These are phyloP conservation scores for Triangularia setosa DNA, from an alignment of 2,329 filamentous ascomycete species.

Conservation along the genomic window DNA sequence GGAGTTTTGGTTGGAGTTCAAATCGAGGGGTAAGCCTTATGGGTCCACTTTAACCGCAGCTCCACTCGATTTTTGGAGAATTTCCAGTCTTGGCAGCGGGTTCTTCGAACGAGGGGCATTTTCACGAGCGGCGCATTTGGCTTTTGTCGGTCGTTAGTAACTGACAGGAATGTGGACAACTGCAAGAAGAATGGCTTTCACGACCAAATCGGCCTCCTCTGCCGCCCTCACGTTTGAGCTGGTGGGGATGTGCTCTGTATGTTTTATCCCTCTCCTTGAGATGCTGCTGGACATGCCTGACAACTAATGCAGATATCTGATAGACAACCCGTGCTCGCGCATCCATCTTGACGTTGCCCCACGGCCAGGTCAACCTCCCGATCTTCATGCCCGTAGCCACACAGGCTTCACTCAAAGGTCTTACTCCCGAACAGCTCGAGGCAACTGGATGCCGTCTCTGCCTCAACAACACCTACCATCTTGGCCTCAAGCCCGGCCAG, in stretches of 20 bases:
- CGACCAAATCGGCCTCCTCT: conserved; percentile 46
- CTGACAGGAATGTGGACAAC: conserved; percentile 25
- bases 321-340: conserved; percentile 94
- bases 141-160: not conserved
- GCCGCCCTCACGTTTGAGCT: conserved; percentile 76
- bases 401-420: conserved; percentile 89
- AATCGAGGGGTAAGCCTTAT: not conserved
- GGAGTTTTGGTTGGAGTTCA: not conserved
- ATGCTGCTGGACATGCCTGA: conserved; percentile 4
- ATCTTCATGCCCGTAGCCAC: conserved; percentile 99
- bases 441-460: conserved; percentile 86
- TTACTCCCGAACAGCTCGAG: conserved; percentile 89
- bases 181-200: conserved; percentile 44
- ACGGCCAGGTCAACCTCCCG: conserved; percentile 84
- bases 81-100: not conserved
- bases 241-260: conserved; percentile 74
- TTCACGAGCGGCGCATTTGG: not conserved
- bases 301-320: not conserved
- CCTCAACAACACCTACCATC: conserved; percentile 96
- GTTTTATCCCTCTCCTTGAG: conserved; percentile 30
- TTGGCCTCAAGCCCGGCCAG: conserved; percentile 92
- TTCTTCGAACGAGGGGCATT: not conserved
- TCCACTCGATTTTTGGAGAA: not conserved
- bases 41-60: not conserved
- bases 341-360: conserved; percentile 80